phyloP scores from a whole-genome alignment of 2,329 filamentous ascomycete genomes.

The Sporothrix euskadiensis region DNA sequence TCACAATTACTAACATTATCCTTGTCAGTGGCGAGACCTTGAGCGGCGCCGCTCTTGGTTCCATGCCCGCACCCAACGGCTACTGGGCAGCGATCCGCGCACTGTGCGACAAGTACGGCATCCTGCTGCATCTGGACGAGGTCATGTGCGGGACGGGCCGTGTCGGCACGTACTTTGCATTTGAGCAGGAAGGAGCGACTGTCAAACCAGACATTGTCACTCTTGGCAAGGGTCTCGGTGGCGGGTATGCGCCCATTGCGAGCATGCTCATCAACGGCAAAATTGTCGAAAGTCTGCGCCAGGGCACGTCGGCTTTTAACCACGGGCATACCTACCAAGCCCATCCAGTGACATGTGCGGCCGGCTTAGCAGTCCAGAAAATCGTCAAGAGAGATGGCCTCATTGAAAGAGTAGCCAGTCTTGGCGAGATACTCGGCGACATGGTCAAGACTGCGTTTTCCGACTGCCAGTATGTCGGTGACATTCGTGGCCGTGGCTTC shows the following conservation, averaged over 20 bases:
- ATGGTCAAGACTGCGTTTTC: constrained; percentile 45
- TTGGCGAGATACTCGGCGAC: constrained; percentile 54
- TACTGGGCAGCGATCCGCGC: constrained; percentile 69
- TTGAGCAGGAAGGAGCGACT: constrained; percentile 51
- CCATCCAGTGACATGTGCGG: constrained; percentile 59
- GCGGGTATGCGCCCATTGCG: constrained; percentile 63
- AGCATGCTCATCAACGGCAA: constrained; percentile 56
- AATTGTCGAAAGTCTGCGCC: constrained; percentile 50
- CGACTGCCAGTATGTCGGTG: constrained; percentile 50
- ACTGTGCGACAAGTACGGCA: constrained; percentile 70
- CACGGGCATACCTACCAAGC: constrained; percentile 66
- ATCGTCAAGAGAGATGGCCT: constrained; percentile 60
- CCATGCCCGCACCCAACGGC: constrained; percentile 61
- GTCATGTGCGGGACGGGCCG: constrained; percentile 70
- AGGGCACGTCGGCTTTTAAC: constrained; percentile 39
- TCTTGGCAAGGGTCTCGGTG: constrained; percentile 66
- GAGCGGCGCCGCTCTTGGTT: constrained; percentile 69
- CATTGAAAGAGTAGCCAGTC: constrained; percentile 55
- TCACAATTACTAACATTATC: background rate
- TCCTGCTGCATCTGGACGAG: constrained; percentile 76
- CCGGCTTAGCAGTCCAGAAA: constrained; percentile 62
- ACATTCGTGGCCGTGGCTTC: constrained; percentile 61
- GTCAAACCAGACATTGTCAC: constrained; percentile 63
- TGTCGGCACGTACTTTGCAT: constrained; percentile 61
- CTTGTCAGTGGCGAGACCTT: constrained; percentile 58